Percentiles rank a stretch among this genome's conserved stretches.
Evolutionary conservation across 768 basidiomycete genomes (phyloP).

Genomic region (Phaeotremella skinneri): DNA sequence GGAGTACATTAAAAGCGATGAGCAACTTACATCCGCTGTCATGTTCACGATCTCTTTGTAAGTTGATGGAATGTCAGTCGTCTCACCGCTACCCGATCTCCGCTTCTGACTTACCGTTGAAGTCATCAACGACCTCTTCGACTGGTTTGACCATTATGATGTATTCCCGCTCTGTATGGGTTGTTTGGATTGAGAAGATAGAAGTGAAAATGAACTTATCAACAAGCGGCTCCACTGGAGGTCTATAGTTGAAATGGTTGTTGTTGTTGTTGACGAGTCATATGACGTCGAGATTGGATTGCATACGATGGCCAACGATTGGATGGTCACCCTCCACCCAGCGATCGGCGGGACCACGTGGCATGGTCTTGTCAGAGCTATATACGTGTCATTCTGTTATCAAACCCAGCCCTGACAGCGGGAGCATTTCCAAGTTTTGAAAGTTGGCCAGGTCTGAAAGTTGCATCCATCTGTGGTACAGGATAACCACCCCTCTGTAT

Average conservation of each 20-base stretch:
- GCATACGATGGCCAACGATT: neutral
- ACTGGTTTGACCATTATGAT: constrained; percentile 50
- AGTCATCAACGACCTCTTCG: constrained; percentile 50
- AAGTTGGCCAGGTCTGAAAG: neutral
- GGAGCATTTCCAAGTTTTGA: neutral
- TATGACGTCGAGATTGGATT: constrained; percentile 2
- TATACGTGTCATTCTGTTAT: neutral
- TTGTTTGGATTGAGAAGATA: too few relatives aligned
- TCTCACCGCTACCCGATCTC: neutral
- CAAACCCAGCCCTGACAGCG: too few relatives aligned
- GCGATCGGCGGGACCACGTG: neutral
- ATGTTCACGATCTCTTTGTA: constrained; percentile 53
- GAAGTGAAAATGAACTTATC: neutral
- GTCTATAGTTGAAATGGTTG: too few relatives aligned
- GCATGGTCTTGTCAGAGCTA: neutral
- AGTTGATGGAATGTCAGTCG: neutral
- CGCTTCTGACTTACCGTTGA: constrained; percentile 40
- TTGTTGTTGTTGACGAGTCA: too few relatives aligned
- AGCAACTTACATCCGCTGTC: constrained; percentile 45
- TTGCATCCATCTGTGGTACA: neutral
- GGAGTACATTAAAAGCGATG: neutral
- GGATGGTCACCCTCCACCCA: neutral
- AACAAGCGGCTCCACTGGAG: neutral
- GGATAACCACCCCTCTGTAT: neutral
- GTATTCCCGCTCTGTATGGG: too few relatives aligned